A percentile compares a stretch with the other conserved stretches of the same genome.
phyloP scores from a whole-genome alignment of 2,329 filamentous ascomycete genomes.

The Botrytis medusae region DNA sequence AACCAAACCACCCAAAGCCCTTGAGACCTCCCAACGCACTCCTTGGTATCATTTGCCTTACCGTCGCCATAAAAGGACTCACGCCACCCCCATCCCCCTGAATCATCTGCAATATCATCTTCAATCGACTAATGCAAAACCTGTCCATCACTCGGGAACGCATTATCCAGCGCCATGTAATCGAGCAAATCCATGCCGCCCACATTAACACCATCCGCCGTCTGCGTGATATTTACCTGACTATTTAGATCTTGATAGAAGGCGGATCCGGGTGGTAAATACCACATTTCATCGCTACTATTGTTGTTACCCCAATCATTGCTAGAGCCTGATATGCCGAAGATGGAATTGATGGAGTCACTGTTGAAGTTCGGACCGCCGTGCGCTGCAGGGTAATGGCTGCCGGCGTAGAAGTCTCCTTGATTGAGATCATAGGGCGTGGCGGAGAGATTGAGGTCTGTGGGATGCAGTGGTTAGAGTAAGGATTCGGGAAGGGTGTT shows the following conservation, averaged over 20 bases:
- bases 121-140: constrained; percentile 1
- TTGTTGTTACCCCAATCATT: constrained; percentile 34
- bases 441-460: constrained; percentile 51
- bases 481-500: neutral
- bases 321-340: constrained; percentile 25
- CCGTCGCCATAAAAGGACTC: neutral
- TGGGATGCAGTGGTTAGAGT: constrained; percentile 18
- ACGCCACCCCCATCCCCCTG: too few relatives aligned
- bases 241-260: constrained; percentile 67
- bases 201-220: constrained; percentile 65
- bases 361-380: constrained; percentile 30
- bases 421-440: constrained; percentile 60
- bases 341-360: constrained; percentile 34
- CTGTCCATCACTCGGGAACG: constrained; percentile 13
- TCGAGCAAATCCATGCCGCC: constrained; percentile 66
- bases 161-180: constrained; percentile 63
- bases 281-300: constrained; percentile 58
- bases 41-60: neutral
- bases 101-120: neutral
- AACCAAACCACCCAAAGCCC: neutral
- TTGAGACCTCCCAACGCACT: neutral
- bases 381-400: constrained; percentile 37
- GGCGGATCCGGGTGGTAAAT: constrained; percentile 61
- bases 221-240: constrained; percentile 59
- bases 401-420: constrained; percentile 53